Evolutionary conservation across 306 rosid genomes (phyloP).

Genomic region (Lithocarpus polystachyus): DNA sequence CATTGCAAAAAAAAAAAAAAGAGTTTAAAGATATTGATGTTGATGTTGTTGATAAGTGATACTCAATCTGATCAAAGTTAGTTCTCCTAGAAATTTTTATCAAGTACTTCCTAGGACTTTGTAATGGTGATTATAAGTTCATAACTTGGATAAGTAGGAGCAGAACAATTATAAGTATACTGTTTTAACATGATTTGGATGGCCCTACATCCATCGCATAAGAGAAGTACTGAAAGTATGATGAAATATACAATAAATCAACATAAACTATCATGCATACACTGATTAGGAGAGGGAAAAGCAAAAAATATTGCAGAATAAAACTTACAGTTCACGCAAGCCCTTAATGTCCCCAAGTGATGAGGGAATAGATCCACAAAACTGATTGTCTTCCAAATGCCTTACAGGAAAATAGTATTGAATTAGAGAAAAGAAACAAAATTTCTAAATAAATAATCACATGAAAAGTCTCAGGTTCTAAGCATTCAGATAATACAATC

Average conservation of each 20-base stretch:
- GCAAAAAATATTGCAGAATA: conserved; percentile 4
- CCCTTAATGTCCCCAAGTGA: conserved; percentile 58
- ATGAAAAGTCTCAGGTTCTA: conserved; percentile 22
- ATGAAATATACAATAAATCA: not conserved
- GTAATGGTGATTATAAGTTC: not conserved
- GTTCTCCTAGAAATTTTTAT: not conserved
- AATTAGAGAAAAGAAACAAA: conserved; percentile 11
- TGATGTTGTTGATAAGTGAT: too few species aligned
- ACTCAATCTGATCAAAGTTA: not conserved
- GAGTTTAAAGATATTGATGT: too few species aligned
- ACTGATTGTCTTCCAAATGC: conserved; percentile 81
- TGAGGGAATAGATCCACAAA: conserved; percentile 73
- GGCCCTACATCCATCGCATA: not conserved
- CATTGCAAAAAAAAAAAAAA: not conserved
- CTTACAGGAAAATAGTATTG: conserved; percentile 35
- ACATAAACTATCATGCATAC: not conserved
- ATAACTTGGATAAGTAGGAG: not conserved
- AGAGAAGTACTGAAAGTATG: not conserved
- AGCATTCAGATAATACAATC: conserved; percentile 12
- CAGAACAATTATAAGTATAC: not conserved
- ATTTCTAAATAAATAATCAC: conserved; percentile 6
- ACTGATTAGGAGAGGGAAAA: conserved; percentile 3
- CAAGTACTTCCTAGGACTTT: not conserved
- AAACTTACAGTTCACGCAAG: conserved; percentile 79
- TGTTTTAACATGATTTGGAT: not conserved